Evolutionary conservation across 2,329 filamentous ascomycete species (phyloP).

Genomic region (Didymella pomorum): DNA sequence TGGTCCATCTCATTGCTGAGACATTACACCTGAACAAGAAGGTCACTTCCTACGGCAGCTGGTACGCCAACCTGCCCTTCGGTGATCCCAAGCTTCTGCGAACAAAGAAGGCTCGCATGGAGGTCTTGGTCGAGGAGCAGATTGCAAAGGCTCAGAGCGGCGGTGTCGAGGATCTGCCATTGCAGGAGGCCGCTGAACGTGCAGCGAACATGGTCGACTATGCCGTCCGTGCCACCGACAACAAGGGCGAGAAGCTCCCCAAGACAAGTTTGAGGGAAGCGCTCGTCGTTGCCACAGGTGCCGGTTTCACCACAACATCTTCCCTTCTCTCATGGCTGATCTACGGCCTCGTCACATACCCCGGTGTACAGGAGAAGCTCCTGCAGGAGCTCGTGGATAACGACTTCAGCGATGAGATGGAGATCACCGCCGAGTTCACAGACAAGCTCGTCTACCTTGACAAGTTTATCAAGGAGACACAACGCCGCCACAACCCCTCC

Average conservation of each 20-base stretch:
- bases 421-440: constrained; percentile 29
- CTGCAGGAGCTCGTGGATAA: constrained; percentile 33
- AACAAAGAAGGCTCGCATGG: constrained; percentile 26
- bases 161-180: constrained; percentile 42
- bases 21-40: constrained; percentile 66
- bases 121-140: constrained; percentile 26
- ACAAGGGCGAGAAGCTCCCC: constrained; percentile 34
- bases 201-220: constrained; percentile 48
- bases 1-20: constrained; percentile 62
- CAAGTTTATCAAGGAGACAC: constrained; percentile 36
- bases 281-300: constrained; percentile 49
- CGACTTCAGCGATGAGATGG: constrained; percentile 27
- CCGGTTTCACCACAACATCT: constrained; percentile 34
- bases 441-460: constrained; percentile 31
- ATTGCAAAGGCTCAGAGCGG: constrained; percentile 25
- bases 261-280: constrained; percentile 46
- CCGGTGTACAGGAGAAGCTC: constrained; percentile 30
- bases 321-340: constrained; percentile 35
- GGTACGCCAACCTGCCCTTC: constrained; percentile 66
- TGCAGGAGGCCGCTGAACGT: constrained; percentile 50
- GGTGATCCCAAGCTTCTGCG: constrained; percentile 58
- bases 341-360: constrained; percentile 30
- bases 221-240: constrained; percentile 31
- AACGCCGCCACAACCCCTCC: constrained; percentile 32
- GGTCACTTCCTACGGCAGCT: constrained; percentile 61